A percentile compares a stretch with the other conserved stretches of the same genome.
Evolutionary conservation across 2,329 filamentous ascomycete genomes (phyloP).

Genomic region (Graphilbum ipis-grandicollis): DNA sequence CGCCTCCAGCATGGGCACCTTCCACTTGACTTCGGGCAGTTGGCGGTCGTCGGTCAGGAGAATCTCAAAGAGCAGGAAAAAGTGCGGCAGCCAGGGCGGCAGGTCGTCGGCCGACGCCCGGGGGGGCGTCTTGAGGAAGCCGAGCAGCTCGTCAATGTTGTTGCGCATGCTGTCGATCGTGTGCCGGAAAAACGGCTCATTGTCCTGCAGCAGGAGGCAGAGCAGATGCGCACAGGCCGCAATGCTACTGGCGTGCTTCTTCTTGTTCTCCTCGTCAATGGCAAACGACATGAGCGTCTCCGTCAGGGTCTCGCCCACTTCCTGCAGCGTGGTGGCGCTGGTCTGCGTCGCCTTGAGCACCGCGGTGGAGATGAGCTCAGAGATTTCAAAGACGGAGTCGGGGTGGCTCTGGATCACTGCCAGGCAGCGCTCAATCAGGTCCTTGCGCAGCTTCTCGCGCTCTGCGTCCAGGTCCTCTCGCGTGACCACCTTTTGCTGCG

Average conservation of each 20-base stretch:
- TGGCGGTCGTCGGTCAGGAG: slow-evolving; percentile 80
- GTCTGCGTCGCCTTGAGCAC: slow-evolving; percentile 39
- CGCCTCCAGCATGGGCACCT: slow-evolving; percentile 30
- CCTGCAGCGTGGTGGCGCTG: slow-evolving; percentile 31
- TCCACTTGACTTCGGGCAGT: slow-evolving; percentile 60
- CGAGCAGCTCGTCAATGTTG: slow-evolving; percentile 57
- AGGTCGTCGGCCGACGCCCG: slow-evolving; percentile 56
- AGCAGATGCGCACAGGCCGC: slow-evolving; percentile 85
- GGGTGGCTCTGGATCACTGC: slow-evolving; percentile 82
- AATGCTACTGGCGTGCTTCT: slow-evolving; percentile 45
- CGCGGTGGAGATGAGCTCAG: slow-evolving; percentile 67
- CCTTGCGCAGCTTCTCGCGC: slow-evolving; percentile 52
- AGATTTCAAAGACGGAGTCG: slow-evolving; percentile 75
- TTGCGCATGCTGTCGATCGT: slow-evolving; percentile 60
- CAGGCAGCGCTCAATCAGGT: slow-evolving; percentile 75
- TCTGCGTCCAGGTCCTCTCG: slow-evolving; percentile 67
- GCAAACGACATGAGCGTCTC: slow-evolving; percentile 62
- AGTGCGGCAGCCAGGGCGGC: slow-evolving; percentile 84
- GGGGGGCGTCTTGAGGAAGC: slow-evolving; percentile 56
- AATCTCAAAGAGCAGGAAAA: slow-evolving; percentile 78
- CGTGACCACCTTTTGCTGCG: slow-evolving; percentile 16
- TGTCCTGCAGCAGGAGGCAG: slow-evolving; percentile 72
- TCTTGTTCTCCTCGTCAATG: slow-evolving; percentile 44
- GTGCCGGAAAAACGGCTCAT: slow-evolving; percentile 56
- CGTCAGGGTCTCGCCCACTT: slow-evolving; percentile 69